A percentile compares a stretch with the other conserved stretches of the same genome.
Evolutionary conservation across 2,329 filamentous ascomycete species (phyloP).

Genomic region (Fusarium sp.): DNA sequence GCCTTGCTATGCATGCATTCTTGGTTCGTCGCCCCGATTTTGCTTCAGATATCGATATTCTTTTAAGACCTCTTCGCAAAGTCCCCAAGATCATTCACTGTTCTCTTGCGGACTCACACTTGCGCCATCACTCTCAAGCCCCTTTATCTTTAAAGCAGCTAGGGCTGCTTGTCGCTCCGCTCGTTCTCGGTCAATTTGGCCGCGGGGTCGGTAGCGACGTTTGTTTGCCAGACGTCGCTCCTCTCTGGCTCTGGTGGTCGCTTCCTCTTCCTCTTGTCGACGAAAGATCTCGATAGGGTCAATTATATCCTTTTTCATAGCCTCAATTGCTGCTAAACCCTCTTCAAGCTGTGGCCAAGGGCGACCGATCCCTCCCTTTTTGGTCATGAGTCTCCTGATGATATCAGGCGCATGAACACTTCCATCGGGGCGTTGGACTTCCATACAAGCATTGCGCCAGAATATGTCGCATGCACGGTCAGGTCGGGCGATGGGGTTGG

Average conservation of each 20-base stretch:
- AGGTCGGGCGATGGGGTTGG: conserved; percentile 19
- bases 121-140: not conserved
- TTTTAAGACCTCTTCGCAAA: not conserved
- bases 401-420: conserved; percentile 34
- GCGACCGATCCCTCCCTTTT: conserved; percentile 33
- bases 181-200: conserved; percentile 35
- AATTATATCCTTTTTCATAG: conserved; percentile 35
- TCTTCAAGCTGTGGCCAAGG: conserved; percentile 38
- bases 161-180: conserved; percentile 23
- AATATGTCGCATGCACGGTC: conserved; percentile 12
- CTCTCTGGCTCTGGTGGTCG: conserved; percentile 27
- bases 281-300: conserved; percentile 27
- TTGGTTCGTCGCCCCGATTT: not conserved
- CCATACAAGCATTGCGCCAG: conserved; percentile 36
- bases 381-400: conserved; percentile 36
- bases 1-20: not conserved
- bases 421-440: conserved; percentile 29
- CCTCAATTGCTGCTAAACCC: conserved; percentile 21
- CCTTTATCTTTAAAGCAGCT: conserved; percentile 3
- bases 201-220: conserved; percentile 37
- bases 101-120: not conserved
- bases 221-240: conserved; percentile 40
- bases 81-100: not conserved
- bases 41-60: not conserved
- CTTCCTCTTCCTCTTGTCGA: conserved; percentile 31